Conservation (phyloP, 176 grass and related monocot genomes). For the Triticum turgidum region DNA sequence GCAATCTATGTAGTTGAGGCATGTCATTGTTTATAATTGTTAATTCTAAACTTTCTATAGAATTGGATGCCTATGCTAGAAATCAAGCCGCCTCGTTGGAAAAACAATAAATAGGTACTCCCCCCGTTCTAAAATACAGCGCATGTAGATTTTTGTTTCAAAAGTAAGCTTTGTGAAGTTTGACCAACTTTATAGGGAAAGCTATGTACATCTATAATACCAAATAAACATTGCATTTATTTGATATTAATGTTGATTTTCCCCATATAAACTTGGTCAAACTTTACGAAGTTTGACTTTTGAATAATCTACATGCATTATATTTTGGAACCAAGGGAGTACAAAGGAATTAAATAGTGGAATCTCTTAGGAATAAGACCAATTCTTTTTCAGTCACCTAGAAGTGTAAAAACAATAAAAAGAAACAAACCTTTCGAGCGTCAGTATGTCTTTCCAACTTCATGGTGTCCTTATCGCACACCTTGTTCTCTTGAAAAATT, state of each 20-base stretch:
- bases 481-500: conserved; percentile 79
- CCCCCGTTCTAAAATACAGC: too few relatives aligned
- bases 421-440: conserved; percentile 42
- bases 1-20: conserved; percentile 40
- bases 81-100: neutral
- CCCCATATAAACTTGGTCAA: too few relatives aligned
- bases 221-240: too few relatives aligned
- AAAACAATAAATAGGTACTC: neutral
- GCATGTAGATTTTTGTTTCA: too few relatives aligned
- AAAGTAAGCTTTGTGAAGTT: too few relatives aligned
- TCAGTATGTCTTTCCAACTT: conserved; percentile 44
- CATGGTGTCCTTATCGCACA: conserved; percentile 47
- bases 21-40: neutral
- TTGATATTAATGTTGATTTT: too few relatives aligned
- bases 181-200: too few relatives aligned
- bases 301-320: too few relatives aligned
- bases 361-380: neutral
- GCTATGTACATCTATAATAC: too few relatives aligned
- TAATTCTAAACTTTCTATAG: neutral
- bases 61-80: neutral
- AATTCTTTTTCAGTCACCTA: neutral
- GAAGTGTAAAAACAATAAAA: neutral
- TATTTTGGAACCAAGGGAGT: too few relatives aligned
- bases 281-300: too few relatives aligned
- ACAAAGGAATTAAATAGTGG: neutral